Base-by-base conservation (phyloP, 2,329 filamentous ascomycete genomes). In the Arthrobotrys musiformis region DNA sequence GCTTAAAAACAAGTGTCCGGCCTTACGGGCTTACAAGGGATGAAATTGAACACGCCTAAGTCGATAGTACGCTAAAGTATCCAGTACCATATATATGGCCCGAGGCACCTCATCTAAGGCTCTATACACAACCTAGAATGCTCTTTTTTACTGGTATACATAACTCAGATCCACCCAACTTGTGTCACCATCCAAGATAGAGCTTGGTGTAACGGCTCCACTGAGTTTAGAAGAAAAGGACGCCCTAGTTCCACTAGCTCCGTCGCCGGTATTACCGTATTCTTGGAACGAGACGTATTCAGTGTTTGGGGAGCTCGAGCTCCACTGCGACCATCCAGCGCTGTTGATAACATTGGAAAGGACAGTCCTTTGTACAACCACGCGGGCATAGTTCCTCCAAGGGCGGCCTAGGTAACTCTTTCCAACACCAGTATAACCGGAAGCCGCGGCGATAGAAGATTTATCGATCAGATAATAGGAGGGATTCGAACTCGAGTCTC, bases 271-370 rank as follows among this genome's bases (percentile, higher is more conserved):
- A 82, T 91, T 91, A 15, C 79, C 82, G 80, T 87, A 90, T 84
- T 91, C 90, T 9, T 83, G 87, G 78, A 88, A 90, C 19, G 84
- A 82, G 0, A 90, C 86, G 48, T 87, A 82, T 35, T 84, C 84
- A 0, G 87, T 89, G 37, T 85, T 84, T n/a, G 84, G 81, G 50
- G 86, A 83, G 1, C 83, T 84, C 1, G 79, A 83, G 70, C 85
- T 85, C 89, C 89, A 91, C 28, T 84, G 80, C 1, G 79, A 81
- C 89, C 90, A 91, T 0, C 89, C 89, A 0, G 86, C 86, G 1
- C 84, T 74, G 80, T 90, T 90, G 80, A 91, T 86, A 24, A 90
- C 87, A 33, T 83, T 82, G 7, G 84, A 85, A 82, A 91, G 83
- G 26, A 81, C 81, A 0, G 86, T 87, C 60, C 84, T 82, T 81